These are phyloP conservation scores for Cercospora canescens DNA, from an alignment of 2,329 filamentous ascomycete genomes.

Conservation along the genomic window DNA sequence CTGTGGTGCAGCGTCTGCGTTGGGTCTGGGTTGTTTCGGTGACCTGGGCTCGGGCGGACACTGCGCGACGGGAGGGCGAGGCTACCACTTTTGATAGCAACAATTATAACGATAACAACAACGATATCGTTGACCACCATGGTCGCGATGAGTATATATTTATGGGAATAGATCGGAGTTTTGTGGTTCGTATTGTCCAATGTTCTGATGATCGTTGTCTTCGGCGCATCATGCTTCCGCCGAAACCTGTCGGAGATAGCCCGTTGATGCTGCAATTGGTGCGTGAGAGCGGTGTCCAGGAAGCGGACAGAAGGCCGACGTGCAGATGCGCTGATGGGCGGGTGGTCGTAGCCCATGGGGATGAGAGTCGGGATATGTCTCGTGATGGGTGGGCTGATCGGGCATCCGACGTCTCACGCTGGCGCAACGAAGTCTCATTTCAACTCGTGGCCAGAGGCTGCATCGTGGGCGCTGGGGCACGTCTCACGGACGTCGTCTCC, in stretches of 20 bases:
- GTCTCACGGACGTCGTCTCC: neutral
- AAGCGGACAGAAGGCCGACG: neutral
- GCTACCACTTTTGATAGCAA: constrained; percentile 7
- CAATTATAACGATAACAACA: neutral
- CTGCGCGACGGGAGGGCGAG: constrained; percentile 3
- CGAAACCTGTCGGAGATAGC: no score
- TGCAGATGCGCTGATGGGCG: neutral
- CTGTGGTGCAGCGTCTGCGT: neutral
- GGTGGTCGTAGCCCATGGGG: neutral
- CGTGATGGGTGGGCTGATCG: neutral
- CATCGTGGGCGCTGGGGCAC: neutral
- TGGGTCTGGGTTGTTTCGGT: neutral
- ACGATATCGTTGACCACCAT: neutral
- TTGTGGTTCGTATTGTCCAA: neutral
- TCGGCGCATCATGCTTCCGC: no score
- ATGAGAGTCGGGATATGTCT: neutral
- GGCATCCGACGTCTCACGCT: neutral
- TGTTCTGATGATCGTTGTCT: no score
- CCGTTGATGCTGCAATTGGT: no score
- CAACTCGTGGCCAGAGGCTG: neutral
- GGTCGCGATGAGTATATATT: neutral
- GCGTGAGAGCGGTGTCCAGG: neutral
- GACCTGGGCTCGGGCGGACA: neutral
- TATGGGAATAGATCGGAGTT: neutral
- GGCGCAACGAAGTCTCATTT: neutral